Evolutionary conservation across 2,329 filamentous ascomycete species (phyloP).

Genomic region (Didymellaceae sp.): DNA sequence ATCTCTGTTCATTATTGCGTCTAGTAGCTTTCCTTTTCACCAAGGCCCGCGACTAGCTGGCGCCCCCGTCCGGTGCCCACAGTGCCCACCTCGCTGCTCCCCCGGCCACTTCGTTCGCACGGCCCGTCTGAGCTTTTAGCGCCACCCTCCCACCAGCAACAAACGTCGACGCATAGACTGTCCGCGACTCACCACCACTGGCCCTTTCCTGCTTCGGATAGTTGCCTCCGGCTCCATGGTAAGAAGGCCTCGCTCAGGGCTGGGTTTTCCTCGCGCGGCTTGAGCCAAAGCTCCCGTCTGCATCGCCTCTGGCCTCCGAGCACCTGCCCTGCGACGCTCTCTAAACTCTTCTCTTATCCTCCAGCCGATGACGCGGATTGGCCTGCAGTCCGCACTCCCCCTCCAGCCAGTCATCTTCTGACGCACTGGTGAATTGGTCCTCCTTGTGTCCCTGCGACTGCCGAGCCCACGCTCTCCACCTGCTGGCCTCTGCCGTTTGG

Average conservation of each 20-base stretch:
- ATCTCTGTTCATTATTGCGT: neutral
- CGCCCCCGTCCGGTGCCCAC: slow-evolving; percentile 26
- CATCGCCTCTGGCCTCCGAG: slow-evolving; percentile 38
- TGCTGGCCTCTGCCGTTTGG: slow-evolving; percentile 38
- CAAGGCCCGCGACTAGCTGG: slow-evolving; percentile 22
- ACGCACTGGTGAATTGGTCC: slow-evolving; percentile 40
- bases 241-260: slow-evolving; percentile 39
- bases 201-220: slow-evolving; percentile 45
- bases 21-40: slow-evolving; percentile 6
- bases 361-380: slow-evolving; percentile 47
- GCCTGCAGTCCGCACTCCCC: slow-evolving; percentile 33
- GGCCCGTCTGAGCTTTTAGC: slow-evolving; percentile 30
- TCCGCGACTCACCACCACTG: slow-evolving; percentile 34
- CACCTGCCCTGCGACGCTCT: slow-evolving; percentile 45
- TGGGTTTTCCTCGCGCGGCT: slow-evolving; percentile 44
- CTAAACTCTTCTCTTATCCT: slow-evolving; percentile 40
- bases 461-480: slow-evolving; percentile 37
- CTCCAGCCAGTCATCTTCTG: slow-evolving; percentile 37
- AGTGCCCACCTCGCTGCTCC: slow-evolving; percentile 21
- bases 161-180: slow-evolving; percentile 45
- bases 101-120: slow-evolving; percentile 36
- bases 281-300: slow-evolving; percentile 40
- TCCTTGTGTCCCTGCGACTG: slow-evolving; percentile 37
- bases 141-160: slow-evolving; percentile 38
- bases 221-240: slow-evolving; percentile 48